Evolutionary conservation across 139 green algal species (phyloP), one percentile per base, ranked within the genome.

Genomic region (Eudorina sp.): DNA sequence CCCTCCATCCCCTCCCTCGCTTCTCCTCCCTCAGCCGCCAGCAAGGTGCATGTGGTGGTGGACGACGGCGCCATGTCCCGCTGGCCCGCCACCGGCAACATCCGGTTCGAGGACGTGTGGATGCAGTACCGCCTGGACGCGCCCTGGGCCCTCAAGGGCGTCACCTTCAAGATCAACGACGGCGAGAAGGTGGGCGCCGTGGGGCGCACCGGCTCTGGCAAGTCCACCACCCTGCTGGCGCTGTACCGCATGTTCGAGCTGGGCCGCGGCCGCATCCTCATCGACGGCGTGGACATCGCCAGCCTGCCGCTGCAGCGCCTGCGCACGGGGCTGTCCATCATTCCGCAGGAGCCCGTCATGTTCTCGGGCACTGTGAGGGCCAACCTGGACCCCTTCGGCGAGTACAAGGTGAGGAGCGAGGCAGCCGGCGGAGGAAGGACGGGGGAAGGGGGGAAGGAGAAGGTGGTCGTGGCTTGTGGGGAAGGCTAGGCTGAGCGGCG

Each of bases 311-410:
- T 97, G 66, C 64, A 92, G 34, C 73, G 85, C 31, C 90, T 96
- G 41, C 93, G 95, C 70, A 83, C 72, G n/a, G 76, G 89, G 55
- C 85, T 98, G 43, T 93, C 93, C 76, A 95, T 96, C 89, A 96
- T 97, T 74, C 95, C 93, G 1, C 91, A 95, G 85, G 92, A 97
- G 85, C 95, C 96, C 13, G 93, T 97, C 62, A 94, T 98, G 86
- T 98, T 97, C 86, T 88, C 81, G 29, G 96, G 96, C 78, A 96
- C 95, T 21, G 92, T 98, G 60, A 90, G 96, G 38, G 92, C 74
- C 87, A 98, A 98, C 92, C 88, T 98, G 31, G 96, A 98, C 89
- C 96, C 96, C 66, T 97, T 95, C 80, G 84, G 88, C 70, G 76
- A 94, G 60, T 90, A 94, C 88, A 88, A 58, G n/a, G 93, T 95